Evolutionary conservation across 352 stramenopile genomes (phyloP).

Genomic region (Pythium brachiatum): DNA sequence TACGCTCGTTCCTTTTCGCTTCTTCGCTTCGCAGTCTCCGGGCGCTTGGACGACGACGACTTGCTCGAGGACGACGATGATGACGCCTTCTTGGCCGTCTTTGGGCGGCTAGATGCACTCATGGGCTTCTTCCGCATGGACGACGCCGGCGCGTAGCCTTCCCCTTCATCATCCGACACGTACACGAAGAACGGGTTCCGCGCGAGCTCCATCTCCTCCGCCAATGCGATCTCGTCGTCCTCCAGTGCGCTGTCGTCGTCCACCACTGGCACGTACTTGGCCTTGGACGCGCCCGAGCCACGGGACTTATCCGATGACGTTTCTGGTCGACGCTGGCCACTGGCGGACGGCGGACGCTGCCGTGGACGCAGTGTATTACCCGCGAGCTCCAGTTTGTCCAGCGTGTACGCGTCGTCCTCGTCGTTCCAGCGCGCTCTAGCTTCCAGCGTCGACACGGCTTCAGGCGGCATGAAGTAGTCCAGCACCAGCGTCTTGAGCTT

Average conservation of each 20-base stretch:
- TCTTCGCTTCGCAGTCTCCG: conserved; percentile 57
- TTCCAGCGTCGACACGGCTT: conserved; percentile 59
- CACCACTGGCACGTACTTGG: conserved; percentile 40
- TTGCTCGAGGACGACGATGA: conserved; percentile 38
- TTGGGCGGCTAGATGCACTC: conserved; percentile 32
- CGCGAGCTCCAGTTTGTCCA: conserved; percentile 75
- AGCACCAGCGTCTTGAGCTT: conserved; percentile 96
- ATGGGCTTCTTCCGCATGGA: conserved; percentile 41
- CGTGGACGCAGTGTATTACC: conserved; percentile 61
- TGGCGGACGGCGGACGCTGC: conserved; percentile 68
- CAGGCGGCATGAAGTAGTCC: conserved; percentile 87
- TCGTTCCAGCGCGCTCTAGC: conserved; percentile 58
- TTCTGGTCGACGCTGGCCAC: conserved; percentile 61
- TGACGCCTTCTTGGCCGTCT: conserved; percentile 58
- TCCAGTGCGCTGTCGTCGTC: conserved; percentile 31
- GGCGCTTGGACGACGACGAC: conserved; percentile 51
- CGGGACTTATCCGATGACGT: conserved; percentile 64
- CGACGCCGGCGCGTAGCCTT: conserved; percentile 69
- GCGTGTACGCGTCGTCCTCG: conserved; percentile 71
- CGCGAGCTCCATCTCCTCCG: conserved; percentile 65
- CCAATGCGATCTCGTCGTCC: conserved; percentile 64
- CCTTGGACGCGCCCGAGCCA: conserved; percentile 18
- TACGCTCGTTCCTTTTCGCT: conserved; percentile 40
- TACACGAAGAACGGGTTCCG: conserved; percentile 85
- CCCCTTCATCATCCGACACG: conserved; percentile 75